Evolutionary conservation across 2,329 filamentous ascomycete genomes (phyloP).

Genomic region (Emmonsia crescens): DNA sequence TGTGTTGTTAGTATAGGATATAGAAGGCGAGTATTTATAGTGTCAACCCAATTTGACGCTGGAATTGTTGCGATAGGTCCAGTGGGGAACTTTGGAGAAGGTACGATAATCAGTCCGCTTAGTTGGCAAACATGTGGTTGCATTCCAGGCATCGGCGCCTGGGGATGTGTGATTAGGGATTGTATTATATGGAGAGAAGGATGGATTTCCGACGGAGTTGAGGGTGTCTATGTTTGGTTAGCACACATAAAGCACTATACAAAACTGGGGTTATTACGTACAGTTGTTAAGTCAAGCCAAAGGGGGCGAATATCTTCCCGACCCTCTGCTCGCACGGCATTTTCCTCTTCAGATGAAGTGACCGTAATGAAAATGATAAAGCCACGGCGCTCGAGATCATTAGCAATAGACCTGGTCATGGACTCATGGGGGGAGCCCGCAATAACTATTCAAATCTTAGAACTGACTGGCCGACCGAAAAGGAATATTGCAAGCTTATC

Average conservation of each 20-base stretch:
- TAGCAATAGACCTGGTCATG: slow-evolving; percentile 67
- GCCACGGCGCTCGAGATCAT: slow-evolving; percentile 81
- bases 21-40: slow-evolving; percentile 83
- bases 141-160: slow-evolving; percentile 64
- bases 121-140: slow-evolving; percentile 66
- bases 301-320: slow-evolving; percentile 72
- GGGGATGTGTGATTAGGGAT: slow-evolving; percentile 60
- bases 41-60: slow-evolving; percentile 73
- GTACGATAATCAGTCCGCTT: slow-evolving; percentile 71
- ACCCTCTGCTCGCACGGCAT: slow-evolving; percentile 62
- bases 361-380: slow-evolving; percentile 92
- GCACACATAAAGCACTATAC: background rate
- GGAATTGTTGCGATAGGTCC: slow-evolving; percentile 78
- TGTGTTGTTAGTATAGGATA: slow-evolving; percentile 83
- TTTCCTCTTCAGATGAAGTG: slow-evolving; percentile 73
- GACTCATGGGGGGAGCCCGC: slow-evolving; percentile 80
- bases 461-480: slow-evolving; percentile 7
- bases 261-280: slow-evolving; percentile 14
- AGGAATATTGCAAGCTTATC: background rate
- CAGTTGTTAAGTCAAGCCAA: slow-evolving; percentile 61
- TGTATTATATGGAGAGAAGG: slow-evolving; percentile 61
- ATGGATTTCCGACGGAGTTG: slow-evolving; percentile 46
- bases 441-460: slow-evolving; percentile 48
- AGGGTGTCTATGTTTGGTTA: slow-evolving; percentile 42
- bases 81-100: slow-evolving; percentile 64